These are phyloP conservation scores for Xanthoceras sorbifolium DNA, from an alignment of 345 rosid genomes.

Conservation along the genomic window DNA sequence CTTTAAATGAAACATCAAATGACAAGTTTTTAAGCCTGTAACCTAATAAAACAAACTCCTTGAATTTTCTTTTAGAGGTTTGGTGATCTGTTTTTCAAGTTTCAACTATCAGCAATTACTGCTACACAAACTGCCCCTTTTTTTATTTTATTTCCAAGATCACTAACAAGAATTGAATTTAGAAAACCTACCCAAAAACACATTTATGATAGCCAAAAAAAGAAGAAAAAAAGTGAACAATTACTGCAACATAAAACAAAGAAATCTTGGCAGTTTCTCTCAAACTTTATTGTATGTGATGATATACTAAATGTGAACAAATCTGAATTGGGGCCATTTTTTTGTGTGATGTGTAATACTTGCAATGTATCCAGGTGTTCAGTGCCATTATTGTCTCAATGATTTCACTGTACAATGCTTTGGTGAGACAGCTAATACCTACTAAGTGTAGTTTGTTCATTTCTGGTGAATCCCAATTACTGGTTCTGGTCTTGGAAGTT, in stretches of 20 bases:
- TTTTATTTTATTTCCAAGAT: neutral
- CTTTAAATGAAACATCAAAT: neutral
- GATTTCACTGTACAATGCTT: neutral
- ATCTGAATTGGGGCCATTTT: slow-evolving; percentile 1
- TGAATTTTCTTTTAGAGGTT: neutral
- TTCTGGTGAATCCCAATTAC: neutral
- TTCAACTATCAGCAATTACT: neutral
- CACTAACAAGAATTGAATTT: neutral
- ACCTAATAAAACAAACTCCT: neutral
- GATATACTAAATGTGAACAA: neutral
- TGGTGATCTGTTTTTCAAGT: slow-evolving; percentile 19
- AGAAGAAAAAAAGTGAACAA: neutral
- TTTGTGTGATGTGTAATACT: neutral
- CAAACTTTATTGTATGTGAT: slow-evolving; percentile 2
- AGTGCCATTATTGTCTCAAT: neutral
- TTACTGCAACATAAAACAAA: neutral
- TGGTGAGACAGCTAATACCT: neutral
- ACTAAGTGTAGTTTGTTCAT: neutral
- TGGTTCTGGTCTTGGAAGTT: neutral
- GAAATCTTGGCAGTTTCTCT: slow-evolving; percentile 1
- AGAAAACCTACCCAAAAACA: neutral
- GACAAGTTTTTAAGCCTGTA: neutral
- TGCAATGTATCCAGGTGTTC: neutral
- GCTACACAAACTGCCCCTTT: neutral
- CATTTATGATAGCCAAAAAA: neutral